A percentile compares a stretch with the other conserved stretches of the same genome.
phyloP scores from a whole-genome alignment of 2,329 filamentous ascomycete genomes.

The Alternaria triticina region DNA sequence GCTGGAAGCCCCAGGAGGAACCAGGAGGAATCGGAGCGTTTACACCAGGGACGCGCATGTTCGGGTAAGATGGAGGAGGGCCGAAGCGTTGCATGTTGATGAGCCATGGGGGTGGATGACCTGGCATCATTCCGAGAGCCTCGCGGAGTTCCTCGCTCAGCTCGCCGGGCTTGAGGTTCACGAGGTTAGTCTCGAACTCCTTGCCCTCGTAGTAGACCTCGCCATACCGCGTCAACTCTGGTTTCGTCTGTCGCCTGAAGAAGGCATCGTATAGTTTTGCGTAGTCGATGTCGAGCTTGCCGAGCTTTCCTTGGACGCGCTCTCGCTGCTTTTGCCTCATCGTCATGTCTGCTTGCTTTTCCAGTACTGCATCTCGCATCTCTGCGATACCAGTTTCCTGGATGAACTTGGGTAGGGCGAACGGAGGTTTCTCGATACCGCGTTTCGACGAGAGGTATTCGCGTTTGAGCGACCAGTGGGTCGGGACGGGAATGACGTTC shows the following conservation, averaged over 20 bases:
- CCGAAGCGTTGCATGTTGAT: slow-evolving; percentile 96
- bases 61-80: slow-evolving; percentile 91
- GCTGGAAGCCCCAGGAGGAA: slow-evolving; percentile 92
- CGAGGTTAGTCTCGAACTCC: slow-evolving; percentile 93
- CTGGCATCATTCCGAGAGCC: slow-evolving; percentile 90
- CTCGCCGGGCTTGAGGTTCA: slow-evolving; percentile 88
- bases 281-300: slow-evolving; percentile 97
- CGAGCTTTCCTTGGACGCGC: slow-evolving; percentile 93
- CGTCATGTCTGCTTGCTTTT: slow-evolving; percentile 91
- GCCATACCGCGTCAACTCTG: slow-evolving; percentile 88
- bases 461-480: slow-evolving; percentile 93
- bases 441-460: slow-evolving; percentile 97
- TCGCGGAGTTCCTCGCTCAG: slow-evolving; percentile 88
- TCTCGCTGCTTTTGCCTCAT: slow-evolving; percentile 96
- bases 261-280: slow-evolving; percentile 98
- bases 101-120: slow-evolving; percentile 93
- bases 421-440: slow-evolving; percentile 93
- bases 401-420: slow-evolving; percentile 93
- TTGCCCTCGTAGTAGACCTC: slow-evolving; percentile 99
- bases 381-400: slow-evolving; percentile 96
- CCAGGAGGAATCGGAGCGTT: slow-evolving; percentile 92
- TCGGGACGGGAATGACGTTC: slow-evolving; percentile 93
- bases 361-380: slow-evolving; percentile 95
- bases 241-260: slow-evolving; percentile 97
- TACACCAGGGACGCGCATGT: slow-evolving; percentile 91